These are phyloP conservation scores for Dendryphion nanum DNA, from an alignment of 2,329 filamentous ascomycete species.

Conservation along the genomic window DNA sequence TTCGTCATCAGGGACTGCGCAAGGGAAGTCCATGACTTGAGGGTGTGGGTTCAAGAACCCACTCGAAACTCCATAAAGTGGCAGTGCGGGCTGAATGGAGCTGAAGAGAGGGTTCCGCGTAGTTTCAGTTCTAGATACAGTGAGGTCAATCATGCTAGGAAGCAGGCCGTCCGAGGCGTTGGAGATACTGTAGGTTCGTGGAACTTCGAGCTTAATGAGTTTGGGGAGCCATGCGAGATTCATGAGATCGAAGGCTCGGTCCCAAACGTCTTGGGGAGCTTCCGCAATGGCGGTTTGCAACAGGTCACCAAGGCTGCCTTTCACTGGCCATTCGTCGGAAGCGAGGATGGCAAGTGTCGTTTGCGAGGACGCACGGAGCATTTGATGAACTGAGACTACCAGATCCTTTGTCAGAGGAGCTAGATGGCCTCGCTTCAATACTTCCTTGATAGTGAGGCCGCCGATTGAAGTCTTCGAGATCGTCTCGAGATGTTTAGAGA, in stretches of 20 bases:
- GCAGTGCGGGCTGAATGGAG: conserved; percentile 39
- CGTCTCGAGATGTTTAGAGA: conserved; percentile 47
- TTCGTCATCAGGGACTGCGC: conserved; percentile 41
- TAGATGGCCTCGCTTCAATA: conserved; percentile 53
- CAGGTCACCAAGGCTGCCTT: conserved; percentile 52
- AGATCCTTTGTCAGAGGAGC: conserved; percentile 54
- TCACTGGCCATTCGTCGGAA: conserved; percentile 53
- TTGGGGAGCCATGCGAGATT: conserved; percentile 49
- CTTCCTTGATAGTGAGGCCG: conserved; percentile 47
- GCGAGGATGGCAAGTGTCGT: conserved; percentile 51
- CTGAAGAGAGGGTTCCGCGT: conserved; percentile 26
- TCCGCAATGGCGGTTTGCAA: conserved; percentile 51
- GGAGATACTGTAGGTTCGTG: conserved; percentile 55
- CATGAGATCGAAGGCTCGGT: conserved; percentile 47
- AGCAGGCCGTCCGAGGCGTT: conserved; percentile 51
- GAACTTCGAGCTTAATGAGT: conserved; percentile 50
- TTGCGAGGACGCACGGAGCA: conserved; percentile 52
- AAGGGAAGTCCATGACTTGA: conserved; percentile 27
- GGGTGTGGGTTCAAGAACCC: conserved; percentile 51
- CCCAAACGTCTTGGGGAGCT: conserved; percentile 51
- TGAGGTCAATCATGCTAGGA: conserved; percentile 51
- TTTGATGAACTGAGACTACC: conserved; percentile 49
- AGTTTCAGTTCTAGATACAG: conserved; percentile 49
- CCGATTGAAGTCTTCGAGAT: conserved; percentile 24
- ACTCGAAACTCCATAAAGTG: conserved; percentile 50